Evolutionary conservation across 1,139 yeast species (phyloP).

Genomic region (Geotrichum klebahnii): DNA sequence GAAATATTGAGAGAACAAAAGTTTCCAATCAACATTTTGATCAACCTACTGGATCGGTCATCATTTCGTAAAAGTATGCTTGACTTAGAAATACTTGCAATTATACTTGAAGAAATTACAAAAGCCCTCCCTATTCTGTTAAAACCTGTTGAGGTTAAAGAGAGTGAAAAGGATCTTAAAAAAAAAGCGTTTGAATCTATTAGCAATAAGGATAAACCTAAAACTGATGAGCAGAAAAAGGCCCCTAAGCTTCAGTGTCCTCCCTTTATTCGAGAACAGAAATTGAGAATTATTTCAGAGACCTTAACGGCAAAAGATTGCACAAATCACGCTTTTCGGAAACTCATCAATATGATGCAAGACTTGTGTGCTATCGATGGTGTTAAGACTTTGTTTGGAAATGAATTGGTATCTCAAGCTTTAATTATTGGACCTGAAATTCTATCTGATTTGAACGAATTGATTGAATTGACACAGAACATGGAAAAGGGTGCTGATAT

Average conservation of each 20-base stretch:
- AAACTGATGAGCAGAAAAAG: conserved; percentile 25
- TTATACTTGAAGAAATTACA: conserved; percentile 71
- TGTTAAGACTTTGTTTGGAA: conserved; percentile 62
- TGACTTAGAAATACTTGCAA: conserved; percentile 70
- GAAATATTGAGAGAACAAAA: conserved; percentile 44
- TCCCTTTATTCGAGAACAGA: conserved; percentile 63
- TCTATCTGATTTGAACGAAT: conserved; percentile 52
- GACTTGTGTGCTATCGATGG: conserved; percentile 61
- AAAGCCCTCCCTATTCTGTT: conserved; percentile 53
- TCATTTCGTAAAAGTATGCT: conserved; percentile 67
- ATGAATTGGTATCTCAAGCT: conserved; percentile 66
- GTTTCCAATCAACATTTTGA: conserved; percentile 69
- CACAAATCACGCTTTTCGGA: conserved; percentile 78
- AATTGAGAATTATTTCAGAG: conserved; percentile 60
- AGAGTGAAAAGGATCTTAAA: no score
- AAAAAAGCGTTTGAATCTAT: no score
- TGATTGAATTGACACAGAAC: conserved; percentile 48
- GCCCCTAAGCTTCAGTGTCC: conserved; percentile 42
- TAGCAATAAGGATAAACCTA: conserved; percentile 11
- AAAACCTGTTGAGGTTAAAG: conserved; percentile 24
- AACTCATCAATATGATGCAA: conserved; percentile 79
- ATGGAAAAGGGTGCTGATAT: conserved; percentile 45
- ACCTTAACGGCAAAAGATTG: conserved; percentile 80
- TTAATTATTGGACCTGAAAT: conserved; percentile 55
- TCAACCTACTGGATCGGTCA: conserved; percentile 59